Evolutionary conservation across 1,284 basidiomycete species (phyloP), one percentile per base, ranked within the genome.

Genomic region (Naganishia albida): DNA sequence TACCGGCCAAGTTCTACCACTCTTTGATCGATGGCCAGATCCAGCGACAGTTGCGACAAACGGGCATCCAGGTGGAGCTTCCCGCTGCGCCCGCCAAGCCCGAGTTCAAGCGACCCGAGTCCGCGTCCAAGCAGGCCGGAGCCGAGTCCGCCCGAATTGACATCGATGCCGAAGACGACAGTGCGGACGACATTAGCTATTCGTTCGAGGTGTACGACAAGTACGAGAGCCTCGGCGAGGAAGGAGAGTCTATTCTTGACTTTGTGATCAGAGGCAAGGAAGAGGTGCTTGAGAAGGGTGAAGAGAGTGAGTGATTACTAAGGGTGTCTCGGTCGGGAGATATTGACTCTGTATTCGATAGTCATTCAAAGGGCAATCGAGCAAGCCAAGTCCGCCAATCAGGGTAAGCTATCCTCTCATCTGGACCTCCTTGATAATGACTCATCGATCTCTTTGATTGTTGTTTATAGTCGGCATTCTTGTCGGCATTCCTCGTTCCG

Each of bases 1-100:
- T 95, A 20, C 91, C 92, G n/a, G 78, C 88, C 68, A 93, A 91
- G 77, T 92, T 89, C 74, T 88, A 93, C 75, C 86, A 92, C 73
- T 85, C 84, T 64, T 87, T 96, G 62, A 87, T 87, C 43, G 90
- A 93, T 73, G 91, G 90, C 50, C 85, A 82, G 76, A 86, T 96
- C 81, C 90, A 93, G 84, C 86, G 93, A 42, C 84, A 82, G 65
- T 83, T 97, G 65, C 87, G 90, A 64, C 82, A 84, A 10, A 85
- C 84, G 54, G 89, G 90, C 59, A 90, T 91, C 16, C 84, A 86
- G 28, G 87, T 94, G 63, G 89, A 91, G 28, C 87, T 90, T 69
- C 90, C 90, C 59, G 77, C 73, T 34, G 71, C 65, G 72, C 80
- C 56, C 46, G 77, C 84, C 67, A 88, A 87, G 77, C 82, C 86